phyloP scores from a whole-genome alignment of 2,329 filamentous ascomycete species.

The Ophiosphaerella narmari region DNA sequence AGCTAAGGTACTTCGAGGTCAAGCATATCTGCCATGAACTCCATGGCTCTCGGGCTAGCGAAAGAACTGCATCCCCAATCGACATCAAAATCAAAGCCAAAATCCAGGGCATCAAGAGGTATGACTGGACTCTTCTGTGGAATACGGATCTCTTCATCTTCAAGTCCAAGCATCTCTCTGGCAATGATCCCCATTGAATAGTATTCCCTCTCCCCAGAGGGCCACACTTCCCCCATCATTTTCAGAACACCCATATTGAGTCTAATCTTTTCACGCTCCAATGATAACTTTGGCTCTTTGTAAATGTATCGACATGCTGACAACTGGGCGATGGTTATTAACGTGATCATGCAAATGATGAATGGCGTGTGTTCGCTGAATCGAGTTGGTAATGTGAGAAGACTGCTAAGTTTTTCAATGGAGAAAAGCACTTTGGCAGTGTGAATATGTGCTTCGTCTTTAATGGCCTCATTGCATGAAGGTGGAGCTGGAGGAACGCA shows the following conservation, averaged over 20 bases:
- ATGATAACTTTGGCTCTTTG: slow-evolving; percentile 18
- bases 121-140: slow-evolving; percentile 5
- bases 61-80: slow-evolving; percentile 18
- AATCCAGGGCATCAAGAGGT: slow-evolving; percentile 16
- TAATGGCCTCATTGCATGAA: slow-evolving; percentile 10
- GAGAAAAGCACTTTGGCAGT: slow-evolving; percentile 29
- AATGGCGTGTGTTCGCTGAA: slow-evolving; percentile 29
- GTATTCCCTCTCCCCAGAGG: slow-evolving; percentile 20
- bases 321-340: slow-evolving; percentile 32
- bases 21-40: not conserved
- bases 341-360: slow-evolving; percentile 34
- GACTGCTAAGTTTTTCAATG: slow-evolving; percentile 18
- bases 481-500: slow-evolving; percentile 30
- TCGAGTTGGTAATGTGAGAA: slow-evolving; percentile 28
- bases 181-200: slow-evolving; percentile 23
- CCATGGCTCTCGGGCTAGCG: not conserved
- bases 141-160: slow-evolving; percentile 19
- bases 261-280: slow-evolving; percentile 29
- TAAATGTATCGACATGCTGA: slow-evolving; percentile 30
- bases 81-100: slow-evolving; percentile 20
- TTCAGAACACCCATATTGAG: slow-evolving; percentile 33
- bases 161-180: slow-evolving; percentile 17
- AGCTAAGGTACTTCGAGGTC: not conserved
- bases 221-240: slow-evolving; percentile 27
- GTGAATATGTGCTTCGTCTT: slow-evolving; percentile 23